Base-by-base conservation (phyloP, 371 early-diverging fungal genomes). In the Conidiobolus incongruus region DNA sequence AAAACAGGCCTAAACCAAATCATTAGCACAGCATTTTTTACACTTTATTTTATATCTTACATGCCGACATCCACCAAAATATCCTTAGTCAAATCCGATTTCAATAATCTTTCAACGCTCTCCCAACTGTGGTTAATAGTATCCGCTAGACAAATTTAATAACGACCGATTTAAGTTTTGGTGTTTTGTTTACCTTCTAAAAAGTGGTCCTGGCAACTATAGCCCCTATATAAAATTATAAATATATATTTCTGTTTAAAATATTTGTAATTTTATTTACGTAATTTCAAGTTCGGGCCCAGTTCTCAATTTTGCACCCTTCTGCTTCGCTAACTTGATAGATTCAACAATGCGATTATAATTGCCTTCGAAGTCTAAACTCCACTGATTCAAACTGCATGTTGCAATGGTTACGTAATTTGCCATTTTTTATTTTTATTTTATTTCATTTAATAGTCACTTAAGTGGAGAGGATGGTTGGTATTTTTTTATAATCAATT, bases 201-300 rank as follows among this genome's bases (percentile, higher is more conserved):
- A 59, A 91, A 94, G 52, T 96, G 96, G 56, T 96, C 97, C 47
- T 86, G 77, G 63, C 97, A 96, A 0, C 94, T 92, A 58, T 96
- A 96, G 11, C 97, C 97, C 29, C 78, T 77, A 47, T 16, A 40
- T 19, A 17, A 34, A 21, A 24, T 21, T n/a, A n/a, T 26, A 11
- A 23, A n/a, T n/a, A 28, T 21, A n/a, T 17, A 12, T 2, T 20
- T 8, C n/a, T 10, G n/a, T 8, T 13, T 23, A 22, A 6, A 37
- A 31, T 24, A 4, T 36, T 13, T 11, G 11, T 1, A 44, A 39
- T 29, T 12, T 31, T 13, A 47, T 50, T 50, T 73, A 81, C 81
- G 82, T 70, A 53, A 94, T 80, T 63, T 97, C 97, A 2, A 97
- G 72, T 55, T 97, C 97, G 0, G 97, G 92, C 1, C 95, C 97